Evolutionary conservation across 192 early-diverging fungal genomes (phyloP).

Genomic region (Lunasporangiospora selenospora): DNA sequence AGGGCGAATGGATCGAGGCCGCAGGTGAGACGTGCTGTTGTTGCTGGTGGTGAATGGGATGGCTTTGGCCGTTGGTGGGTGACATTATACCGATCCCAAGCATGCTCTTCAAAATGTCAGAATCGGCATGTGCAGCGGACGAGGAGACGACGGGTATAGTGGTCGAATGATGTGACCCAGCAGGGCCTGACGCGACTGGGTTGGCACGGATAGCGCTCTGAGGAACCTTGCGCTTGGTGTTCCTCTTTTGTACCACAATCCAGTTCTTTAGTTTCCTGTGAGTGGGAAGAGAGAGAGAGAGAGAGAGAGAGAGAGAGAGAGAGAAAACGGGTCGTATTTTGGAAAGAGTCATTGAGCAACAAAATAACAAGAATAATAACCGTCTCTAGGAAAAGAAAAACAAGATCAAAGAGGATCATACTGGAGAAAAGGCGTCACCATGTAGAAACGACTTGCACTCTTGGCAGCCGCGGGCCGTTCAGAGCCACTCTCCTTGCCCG

Average conservation of each 20-base stretch:
- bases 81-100: slow-evolving; percentile 33
- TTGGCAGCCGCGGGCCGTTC: slow-evolving; percentile 38
- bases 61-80: too few relatives aligned
- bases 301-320: background rate
- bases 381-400: background rate
- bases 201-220: background rate
- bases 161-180: background rate
- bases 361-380: too few relatives aligned
- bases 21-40: background rate
- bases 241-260: slow-evolving; percentile 25
- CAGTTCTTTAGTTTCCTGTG: slow-evolving; percentile 42
- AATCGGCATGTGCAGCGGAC: slow-evolving; percentile 20
- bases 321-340: too few relatives aligned
- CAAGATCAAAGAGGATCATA: slow-evolving; percentile 18
- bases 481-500: slow-evolving; percentile 42
- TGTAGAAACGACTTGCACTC: slow-evolving; percentile 67
- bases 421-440: slow-evolving; percentile 78
- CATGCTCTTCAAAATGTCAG: slow-evolving; percentile 42
- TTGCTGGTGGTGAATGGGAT: slow-evolving; percentile 4
- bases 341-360: too few relatives aligned
- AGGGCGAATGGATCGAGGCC: background rate
- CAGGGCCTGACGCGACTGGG: background rate
- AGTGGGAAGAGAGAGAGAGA: background rate
- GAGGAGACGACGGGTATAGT: slow-evolving; percentile 6
- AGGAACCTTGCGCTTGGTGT: slow-evolving; percentile 16